Evolutionary conservation across 2,329 filamentous ascomycete species (phyloP).

Genomic region (Calonectria hongkongensis): DNA sequence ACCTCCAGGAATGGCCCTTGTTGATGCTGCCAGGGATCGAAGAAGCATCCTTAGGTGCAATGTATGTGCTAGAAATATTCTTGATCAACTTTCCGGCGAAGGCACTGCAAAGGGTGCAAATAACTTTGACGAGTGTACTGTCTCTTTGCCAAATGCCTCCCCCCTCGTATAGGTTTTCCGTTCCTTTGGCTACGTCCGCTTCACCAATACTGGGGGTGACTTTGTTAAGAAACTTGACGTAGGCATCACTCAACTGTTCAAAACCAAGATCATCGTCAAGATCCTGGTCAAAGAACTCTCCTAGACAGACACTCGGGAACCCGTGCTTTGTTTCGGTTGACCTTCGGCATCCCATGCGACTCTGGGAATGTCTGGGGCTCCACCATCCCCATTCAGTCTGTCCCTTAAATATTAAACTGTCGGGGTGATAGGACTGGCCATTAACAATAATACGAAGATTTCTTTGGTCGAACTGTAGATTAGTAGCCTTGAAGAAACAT

Average conservation of each 20-base stretch:
- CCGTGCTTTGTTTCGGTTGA: not conserved
- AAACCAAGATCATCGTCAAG: not conserved
- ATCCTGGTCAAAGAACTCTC: not conserved
- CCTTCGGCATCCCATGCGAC: not conserved
- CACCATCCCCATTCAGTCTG: not conserved
- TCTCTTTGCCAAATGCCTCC: not conserved
- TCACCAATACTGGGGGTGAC: not conserved
- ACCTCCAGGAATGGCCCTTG: not conserved
- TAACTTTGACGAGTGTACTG: not conserved
- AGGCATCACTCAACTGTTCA: not conserved
- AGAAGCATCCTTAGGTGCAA: not conserved
- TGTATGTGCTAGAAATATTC: not conserved
- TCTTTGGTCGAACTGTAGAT: not conserved
- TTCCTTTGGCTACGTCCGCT: too few species aligned
- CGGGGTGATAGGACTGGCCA: not conserved
- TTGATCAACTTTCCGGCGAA: too few species aligned
- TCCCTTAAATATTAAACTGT: not conserved
- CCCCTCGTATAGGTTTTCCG: too few species aligned
- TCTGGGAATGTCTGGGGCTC: not conserved
- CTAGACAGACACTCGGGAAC: not conserved
- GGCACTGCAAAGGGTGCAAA: too few species aligned
- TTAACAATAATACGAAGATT: not conserved
- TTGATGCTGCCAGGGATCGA: not conserved
- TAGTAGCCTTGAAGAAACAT: not conserved
- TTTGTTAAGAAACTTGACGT: not conserved